Evolutionary conservation across 495 filamentous ascomycete species (phyloP).

Genomic region (Penicillium alfredii): DNA sequence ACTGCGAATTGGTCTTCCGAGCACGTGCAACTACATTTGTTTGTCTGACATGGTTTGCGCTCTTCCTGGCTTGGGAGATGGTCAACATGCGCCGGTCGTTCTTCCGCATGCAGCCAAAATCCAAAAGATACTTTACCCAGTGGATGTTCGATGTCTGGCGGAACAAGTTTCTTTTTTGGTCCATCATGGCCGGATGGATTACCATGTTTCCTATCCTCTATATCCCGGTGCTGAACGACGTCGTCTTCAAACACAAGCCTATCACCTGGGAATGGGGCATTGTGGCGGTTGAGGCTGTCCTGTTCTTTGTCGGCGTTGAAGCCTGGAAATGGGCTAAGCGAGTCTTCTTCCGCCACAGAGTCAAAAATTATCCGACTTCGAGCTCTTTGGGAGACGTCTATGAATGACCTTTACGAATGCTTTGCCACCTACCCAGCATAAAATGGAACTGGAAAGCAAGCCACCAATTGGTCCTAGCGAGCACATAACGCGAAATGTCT

Average conservation of each 20-base stretch:
- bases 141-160: conserved; percentile 56
- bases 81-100: conserved; percentile 56
- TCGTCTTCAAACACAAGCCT: conserved; percentile 59
- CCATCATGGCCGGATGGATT: conserved; percentile 55
- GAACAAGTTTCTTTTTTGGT: conserved; percentile 64
- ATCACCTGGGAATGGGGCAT: conserved; percentile 67
- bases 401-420: too few relatives aligned
- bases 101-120: conserved; percentile 54
- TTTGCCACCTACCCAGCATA: too few relatives aligned
- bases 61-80: conserved; percentile 64
- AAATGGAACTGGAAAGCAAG: too few relatives aligned
- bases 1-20: conserved; percentile 53
- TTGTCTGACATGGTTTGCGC: conserved; percentile 58
- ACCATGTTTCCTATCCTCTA: conserved; percentile 63
- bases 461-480: too few relatives aligned
- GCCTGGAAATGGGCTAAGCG: conserved; percentile 58
- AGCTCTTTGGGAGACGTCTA: too few relatives aligned
- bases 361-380: too few relatives aligned
- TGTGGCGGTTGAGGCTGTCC: conserved; percentile 42
- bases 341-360: too few relatives aligned
- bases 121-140: conserved; percentile 42
- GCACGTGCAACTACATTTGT: conserved; percentile 61
- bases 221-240: conserved; percentile 56
- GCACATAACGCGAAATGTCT: too few relatives aligned
- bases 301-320: conserved; percentile 60